A percentile compares a stretch with the other conserved stretches of the same genome.
Conservation (phyloP, 495 filamentous ascomycete genomes). For the Annulohypoxylon moriforme region DNA sequence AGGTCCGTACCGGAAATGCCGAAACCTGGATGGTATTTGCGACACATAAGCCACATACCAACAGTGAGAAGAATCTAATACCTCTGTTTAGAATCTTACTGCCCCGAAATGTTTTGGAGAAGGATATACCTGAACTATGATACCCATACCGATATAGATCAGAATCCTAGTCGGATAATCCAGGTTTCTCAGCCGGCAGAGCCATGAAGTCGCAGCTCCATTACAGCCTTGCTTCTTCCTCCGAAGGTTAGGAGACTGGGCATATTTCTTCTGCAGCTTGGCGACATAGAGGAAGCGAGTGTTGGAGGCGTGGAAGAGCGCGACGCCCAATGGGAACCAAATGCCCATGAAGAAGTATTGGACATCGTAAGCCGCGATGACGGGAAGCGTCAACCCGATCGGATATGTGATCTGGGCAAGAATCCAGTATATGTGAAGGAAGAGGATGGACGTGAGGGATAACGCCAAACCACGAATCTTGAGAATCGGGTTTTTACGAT, state of each 20-base stretch:
- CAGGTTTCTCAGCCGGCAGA: slow-evolving; percentile 51
- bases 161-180: slow-evolving; percentile 60
- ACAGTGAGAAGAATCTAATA: slow-evolving; percentile 67
- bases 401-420: slow-evolving; percentile 70
- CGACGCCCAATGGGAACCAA: slow-evolving; percentile 75
- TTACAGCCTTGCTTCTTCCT: slow-evolving; percentile 39
- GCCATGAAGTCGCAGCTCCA: slow-evolving; percentile 44
- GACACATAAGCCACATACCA: slow-evolving; percentile 72
- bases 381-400: slow-evolving; percentile 66
- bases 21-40: slow-evolving; percentile 67
- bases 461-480: slow-evolving; percentile 71
- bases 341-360: slow-evolving; percentile 83
- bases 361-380: slow-evolving; percentile 55
- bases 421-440: slow-evolving; percentile 74
- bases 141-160: slow-evolving; percentile 61
- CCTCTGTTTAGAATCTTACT: slow-evolving; percentile 8
- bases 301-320: slow-evolving; percentile 76
- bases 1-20: slow-evolving; percentile 57
- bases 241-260: slow-evolving; percentile 35
- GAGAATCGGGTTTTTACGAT: slow-evolving; percentile 69
- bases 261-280: slow-evolving; percentile 61
- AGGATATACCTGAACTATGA: slow-evolving; percentile 61
- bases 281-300: slow-evolving; percentile 73
- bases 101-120: neutral
- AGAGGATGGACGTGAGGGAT: slow-evolving; percentile 66